These are phyloP conservation scores for Dactylellina parvicollis DNA, from an alignment of 2,329 filamentous ascomycete genomes.

Conservation along the genomic window DNA sequence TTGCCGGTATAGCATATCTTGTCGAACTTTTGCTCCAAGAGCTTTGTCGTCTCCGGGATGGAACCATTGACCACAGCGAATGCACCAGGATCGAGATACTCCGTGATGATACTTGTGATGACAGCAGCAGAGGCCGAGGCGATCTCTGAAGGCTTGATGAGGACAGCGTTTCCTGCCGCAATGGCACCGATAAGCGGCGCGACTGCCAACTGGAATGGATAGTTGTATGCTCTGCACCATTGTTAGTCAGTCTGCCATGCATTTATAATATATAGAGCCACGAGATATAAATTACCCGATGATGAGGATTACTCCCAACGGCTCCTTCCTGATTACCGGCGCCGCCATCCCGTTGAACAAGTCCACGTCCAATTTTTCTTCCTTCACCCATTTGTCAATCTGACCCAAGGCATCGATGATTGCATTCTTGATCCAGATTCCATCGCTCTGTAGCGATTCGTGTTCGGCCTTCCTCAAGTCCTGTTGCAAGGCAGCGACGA, in stretches of 20 bases:
- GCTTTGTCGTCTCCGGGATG: slow-evolving; percentile 79
- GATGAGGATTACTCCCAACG: slow-evolving; percentile 81
- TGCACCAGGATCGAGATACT: slow-evolving; percentile 77
- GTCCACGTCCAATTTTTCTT: slow-evolving; percentile 80
- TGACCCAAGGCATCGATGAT: slow-evolving; percentile 81
- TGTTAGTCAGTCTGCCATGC: background rate
- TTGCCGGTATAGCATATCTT: slow-evolving; percentile 98
- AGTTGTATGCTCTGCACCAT: slow-evolving; percentile 79
- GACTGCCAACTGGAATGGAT: slow-evolving; percentile 82
- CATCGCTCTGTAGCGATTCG: slow-evolving; percentile 79
- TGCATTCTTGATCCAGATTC: slow-evolving; percentile 81
- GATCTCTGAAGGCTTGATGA: slow-evolving; percentile 90
- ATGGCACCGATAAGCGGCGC: slow-evolving; percentile 88
- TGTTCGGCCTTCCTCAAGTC: slow-evolving; percentile 82
- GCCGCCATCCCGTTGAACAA: slow-evolving; percentile 74
- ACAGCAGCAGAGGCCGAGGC: slow-evolving; percentile 80
- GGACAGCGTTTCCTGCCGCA: slow-evolving; percentile 85
- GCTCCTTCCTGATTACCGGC: slow-evolving; percentile 84
- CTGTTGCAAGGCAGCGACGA: slow-evolving; percentile 77
- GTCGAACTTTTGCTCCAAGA: slow-evolving; percentile 91
- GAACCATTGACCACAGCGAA: slow-evolving; percentile 84
- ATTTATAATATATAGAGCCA: slow-evolving; percentile 12
- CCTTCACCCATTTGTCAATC: slow-evolving; percentile 81
- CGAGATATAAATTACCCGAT: slow-evolving; percentile 71
- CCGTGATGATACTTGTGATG: slow-evolving; percentile 79